These are phyloP conservation scores for Erysimum cheiri DNA, from an alignment of 441 rosid species.

Conservation along the genomic window DNA sequence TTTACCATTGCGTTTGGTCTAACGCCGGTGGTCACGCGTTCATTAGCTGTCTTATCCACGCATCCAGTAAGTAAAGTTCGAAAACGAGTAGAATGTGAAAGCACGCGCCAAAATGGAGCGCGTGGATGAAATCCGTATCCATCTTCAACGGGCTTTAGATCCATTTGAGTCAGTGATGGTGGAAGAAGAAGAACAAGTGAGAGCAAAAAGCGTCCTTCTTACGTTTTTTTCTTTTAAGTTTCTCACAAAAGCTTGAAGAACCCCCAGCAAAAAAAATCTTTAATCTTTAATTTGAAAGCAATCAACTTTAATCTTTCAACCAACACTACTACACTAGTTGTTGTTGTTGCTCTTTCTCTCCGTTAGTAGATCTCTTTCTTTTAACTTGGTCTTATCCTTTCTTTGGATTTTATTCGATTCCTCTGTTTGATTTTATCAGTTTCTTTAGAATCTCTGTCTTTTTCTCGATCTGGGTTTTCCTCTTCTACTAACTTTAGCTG, in stretches of 20 bases:
- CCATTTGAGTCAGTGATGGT: conserved; percentile 38
- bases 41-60: conserved; percentile 39
- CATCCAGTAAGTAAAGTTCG: background rate
- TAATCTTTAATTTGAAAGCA: conserved; percentile 11
- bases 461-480: conserved; percentile 41
- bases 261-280: background rate
- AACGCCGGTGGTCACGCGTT: conserved; percentile 39
- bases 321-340: conserved; percentile 29
- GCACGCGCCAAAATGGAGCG: conserved; percentile 29
- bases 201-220: conserved; percentile 39
- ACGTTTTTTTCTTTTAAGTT: background rate
- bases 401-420: conserved; percentile 31
- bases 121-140: conserved; percentile 32
- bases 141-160: conserved; percentile 46
- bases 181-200: conserved; percentile 23
- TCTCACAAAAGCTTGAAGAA: conserved; percentile 9
- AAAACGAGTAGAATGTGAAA: conserved; percentile 37
- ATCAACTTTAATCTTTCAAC: conserved; percentile 33
- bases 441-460: conserved; percentile 24
- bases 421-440: conserved; percentile 15
- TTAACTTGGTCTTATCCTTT: conserved; percentile 18
- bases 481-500: conserved; percentile 29
- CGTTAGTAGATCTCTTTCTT: conserved; percentile 43
- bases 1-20: too few species aligned
- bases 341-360: too few species aligned